These are phyloP conservation scores for Tylopilus rubrobrunneus DNA, from an alignment of 768 basidiomycete genomes.

Conservation along the genomic window DNA sequence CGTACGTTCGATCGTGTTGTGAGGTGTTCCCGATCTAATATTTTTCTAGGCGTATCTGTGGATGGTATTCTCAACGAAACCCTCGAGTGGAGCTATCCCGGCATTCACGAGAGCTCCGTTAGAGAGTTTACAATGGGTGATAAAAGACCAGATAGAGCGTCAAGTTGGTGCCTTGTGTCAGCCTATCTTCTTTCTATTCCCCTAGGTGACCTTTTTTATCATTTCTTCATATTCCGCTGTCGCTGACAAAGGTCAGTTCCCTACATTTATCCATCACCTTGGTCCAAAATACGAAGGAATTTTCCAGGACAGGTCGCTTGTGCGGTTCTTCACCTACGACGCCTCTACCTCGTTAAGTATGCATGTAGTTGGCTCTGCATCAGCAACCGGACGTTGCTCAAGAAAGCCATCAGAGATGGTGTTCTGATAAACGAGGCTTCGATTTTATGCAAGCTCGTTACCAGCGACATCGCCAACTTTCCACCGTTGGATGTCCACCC, in stretches of 20 bases:
- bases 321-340: constrained; percentile 81
- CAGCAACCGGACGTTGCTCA: constrained; percentile 33
- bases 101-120: constrained; percentile 33
- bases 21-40: neutral
- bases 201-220: constrained; percentile 40
- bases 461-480: constrained; percentile 17
- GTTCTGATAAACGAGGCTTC: constrained; percentile 34
- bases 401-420: constrained; percentile 41
- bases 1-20: constrained; percentile 40
- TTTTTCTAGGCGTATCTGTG: constrained; percentile 59
- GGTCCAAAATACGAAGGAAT: constrained; percentile 74
- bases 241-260: constrained; percentile 38
- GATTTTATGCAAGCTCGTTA: constrained; percentile 40
- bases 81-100: constrained; percentile 63
- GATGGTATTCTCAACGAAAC: constrained; percentile 69
- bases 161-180: constrained; percentile 65
- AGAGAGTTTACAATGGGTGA: constrained; percentile 60
- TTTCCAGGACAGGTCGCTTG: constrained; percentile 67
- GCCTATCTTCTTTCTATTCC: constrained; percentile 58
- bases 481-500: constrained; percentile 11
- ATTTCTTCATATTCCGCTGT: neutral
- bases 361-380: constrained; percentile 55
- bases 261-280: constrained; percentile 74
- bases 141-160: constrained; percentile 33
- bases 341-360: constrained; percentile 82